A percentile compares a stretch with the other conserved stretches of the same genome.
Evolutionary conservation across 805 yeast species (phyloP).

Genomic region (Citeromyces matritensis): DNA sequence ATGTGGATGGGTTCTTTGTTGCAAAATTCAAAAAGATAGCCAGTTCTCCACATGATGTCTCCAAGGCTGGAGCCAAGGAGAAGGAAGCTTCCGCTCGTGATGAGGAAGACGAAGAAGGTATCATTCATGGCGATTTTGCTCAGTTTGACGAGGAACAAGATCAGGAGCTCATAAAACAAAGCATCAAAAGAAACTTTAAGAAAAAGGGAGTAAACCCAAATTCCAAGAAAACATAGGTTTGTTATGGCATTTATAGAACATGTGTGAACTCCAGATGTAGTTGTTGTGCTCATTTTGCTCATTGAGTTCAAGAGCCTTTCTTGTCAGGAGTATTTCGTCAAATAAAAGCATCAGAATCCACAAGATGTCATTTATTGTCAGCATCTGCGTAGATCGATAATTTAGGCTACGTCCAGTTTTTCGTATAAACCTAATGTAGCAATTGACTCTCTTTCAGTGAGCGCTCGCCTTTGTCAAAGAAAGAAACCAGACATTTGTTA

Average conservation of each 20-base stretch:
- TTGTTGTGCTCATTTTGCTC: too few relatives aligned
- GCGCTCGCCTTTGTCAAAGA: too few relatives aligned
- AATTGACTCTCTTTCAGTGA: too few relatives aligned
- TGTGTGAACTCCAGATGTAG: too few relatives aligned
- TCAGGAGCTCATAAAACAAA: slow-evolving; percentile 50
- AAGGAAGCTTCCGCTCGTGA: slow-evolving; percentile 72
- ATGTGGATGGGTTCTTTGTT: slow-evolving; percentile 96
- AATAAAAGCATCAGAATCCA: too few relatives aligned
- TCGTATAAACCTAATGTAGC: too few relatives aligned
- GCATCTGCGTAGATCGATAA: too few relatives aligned
- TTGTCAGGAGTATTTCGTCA: too few relatives aligned
- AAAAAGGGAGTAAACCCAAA: slow-evolving; percentile 65
- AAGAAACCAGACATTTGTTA: too few relatives aligned
- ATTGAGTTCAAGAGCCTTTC: too few relatives aligned
- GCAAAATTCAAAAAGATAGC: slow-evolving; percentile 92
- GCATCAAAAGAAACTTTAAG: slow-evolving; percentile 48
- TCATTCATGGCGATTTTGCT: slow-evolving; percentile 79
- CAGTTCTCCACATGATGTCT: slow-evolving; percentile 69
- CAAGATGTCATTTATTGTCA: too few relatives aligned
- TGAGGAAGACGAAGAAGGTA: slow-evolving; percentile 69
- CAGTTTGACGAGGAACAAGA: slow-evolving; percentile 68
- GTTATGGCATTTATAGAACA: neutral
- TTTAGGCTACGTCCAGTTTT: too few relatives aligned
- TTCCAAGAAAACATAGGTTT: slow-evolving; percentile 10
- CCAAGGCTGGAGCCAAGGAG: slow-evolving; percentile 80